Percentiles rank a stretch among this genome's conserved stretches.
Conservation (phyloP, 345 rosid species). For the Pistacia vera region DNA sequence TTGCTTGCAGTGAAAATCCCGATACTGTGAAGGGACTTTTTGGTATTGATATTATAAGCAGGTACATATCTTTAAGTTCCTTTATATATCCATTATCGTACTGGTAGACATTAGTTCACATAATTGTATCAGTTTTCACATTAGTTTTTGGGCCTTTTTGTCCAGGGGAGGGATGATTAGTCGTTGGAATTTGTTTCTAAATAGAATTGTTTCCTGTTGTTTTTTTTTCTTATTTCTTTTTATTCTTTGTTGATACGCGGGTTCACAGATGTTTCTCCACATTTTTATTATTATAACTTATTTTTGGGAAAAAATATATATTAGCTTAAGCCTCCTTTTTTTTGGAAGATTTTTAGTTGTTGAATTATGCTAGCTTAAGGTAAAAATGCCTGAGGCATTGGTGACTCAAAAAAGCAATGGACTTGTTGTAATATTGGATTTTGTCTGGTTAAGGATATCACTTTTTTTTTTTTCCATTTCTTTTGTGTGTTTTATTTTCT, state of each 20-base stretch:
- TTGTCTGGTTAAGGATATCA: background rate
- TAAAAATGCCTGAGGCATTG: background rate
- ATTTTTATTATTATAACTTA: no score
- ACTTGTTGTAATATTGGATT: background rate
- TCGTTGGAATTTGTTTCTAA: background rate
- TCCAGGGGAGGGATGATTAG: no score
- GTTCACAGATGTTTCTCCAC: no score
- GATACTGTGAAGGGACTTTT: slow-evolving; percentile 79
- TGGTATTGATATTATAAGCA: slow-evolving; percentile 85
- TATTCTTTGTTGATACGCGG: background rate
- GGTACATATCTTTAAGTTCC: slow-evolving; percentile 41
- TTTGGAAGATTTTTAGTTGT: background rate
- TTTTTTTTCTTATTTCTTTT: no score
- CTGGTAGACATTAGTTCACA: background rate
- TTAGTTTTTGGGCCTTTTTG: no score
- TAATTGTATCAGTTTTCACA: background rate
- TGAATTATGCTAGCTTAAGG: background rate
- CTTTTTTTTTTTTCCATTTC: background rate
- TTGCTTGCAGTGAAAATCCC: slow-evolving; percentile 56
- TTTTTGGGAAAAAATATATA: no score
- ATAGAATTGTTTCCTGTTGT: no score
- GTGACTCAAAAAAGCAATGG: background rate
- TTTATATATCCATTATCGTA: background rate
- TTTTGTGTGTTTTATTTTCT: background rate
- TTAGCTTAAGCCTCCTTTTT: no score